Conservation (phyloP, 257 asterid species). For the Datura wrightii region DNA sequence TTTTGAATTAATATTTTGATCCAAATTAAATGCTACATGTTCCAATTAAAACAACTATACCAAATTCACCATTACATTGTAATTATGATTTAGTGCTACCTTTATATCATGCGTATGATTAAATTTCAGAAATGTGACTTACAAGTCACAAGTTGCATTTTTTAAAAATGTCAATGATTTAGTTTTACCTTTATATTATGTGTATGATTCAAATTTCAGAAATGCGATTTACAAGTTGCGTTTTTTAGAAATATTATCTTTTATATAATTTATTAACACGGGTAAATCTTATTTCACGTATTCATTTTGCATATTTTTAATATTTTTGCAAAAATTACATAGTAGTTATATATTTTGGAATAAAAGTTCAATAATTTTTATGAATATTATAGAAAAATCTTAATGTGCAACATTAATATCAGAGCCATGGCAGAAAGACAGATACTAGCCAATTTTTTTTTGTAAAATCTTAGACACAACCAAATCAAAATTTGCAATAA, state of each 20-base stretch:
- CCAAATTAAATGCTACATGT: not conserved
- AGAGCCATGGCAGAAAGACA: too few relatives aligned
- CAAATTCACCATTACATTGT: not conserved
- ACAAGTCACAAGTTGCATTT: not conserved
- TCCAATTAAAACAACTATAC: not conserved
- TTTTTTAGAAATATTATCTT: not conserved
- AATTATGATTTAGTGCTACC: not conserved
- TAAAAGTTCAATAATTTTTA: accelerated
- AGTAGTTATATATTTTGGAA: too few relatives aligned
- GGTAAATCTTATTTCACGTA: not conserved
- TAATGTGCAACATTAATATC: not conserved
- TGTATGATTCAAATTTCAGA: too few relatives aligned
- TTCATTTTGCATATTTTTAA: not conserved
- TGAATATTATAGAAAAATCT: not conserved
- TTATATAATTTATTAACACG: not conserved
- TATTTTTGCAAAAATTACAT: not conserved
- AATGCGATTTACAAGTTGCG: too few relatives aligned
- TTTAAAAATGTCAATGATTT: too few relatives aligned
- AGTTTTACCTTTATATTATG: too few relatives aligned
- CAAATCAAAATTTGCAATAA: not conserved
- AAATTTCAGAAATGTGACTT: not conserved
- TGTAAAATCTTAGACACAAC: not conserved
- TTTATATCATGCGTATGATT: not conserved
- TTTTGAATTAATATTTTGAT: not conserved
- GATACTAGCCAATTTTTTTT: not conserved